phyloP scores from a whole-genome alignment of 495 filamentous ascomycete genomes.

The Sordaria brevicollis region DNA sequence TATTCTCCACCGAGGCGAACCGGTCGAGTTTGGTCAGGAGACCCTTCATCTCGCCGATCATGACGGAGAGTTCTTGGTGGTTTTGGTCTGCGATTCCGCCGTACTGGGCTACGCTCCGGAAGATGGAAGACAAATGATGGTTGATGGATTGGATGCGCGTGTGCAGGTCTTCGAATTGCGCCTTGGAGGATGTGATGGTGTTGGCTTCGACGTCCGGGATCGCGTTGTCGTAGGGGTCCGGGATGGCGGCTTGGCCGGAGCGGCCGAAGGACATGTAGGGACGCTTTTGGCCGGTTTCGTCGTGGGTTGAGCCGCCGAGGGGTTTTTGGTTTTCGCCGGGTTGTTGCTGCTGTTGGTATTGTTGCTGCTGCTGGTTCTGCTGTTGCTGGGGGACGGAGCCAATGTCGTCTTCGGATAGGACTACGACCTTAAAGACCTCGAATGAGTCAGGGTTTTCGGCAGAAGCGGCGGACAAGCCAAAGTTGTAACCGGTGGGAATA shows the following conservation, averaged over 20 bases:
- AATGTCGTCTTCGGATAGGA: constrained; percentile 40
- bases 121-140: constrained; percentile 59
- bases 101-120: constrained; percentile 48
- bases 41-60: constrained; percentile 30
- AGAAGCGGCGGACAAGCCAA: constrained; percentile 79
- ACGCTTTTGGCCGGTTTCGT: neutral
- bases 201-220: constrained; percentile 38
- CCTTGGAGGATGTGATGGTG: constrained; percentile 38
- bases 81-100: constrained; percentile 43
- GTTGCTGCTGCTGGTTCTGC: constrained; percentile 17
- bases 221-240: constrained; percentile 32
- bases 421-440: constrained; percentile 78
- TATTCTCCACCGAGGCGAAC: constrained; percentile 28
- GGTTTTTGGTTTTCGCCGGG: constrained; percentile 4
- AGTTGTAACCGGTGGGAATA: constrained; percentile 71
- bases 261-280: constrained; percentile 12
- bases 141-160: constrained; percentile 68
- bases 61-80: constrained; percentile 42
- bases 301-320: neutral
- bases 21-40: constrained; percentile 30
- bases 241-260: constrained; percentile 10
- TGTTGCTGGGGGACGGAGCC: constrained; percentile 12
- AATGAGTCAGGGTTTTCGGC: constrained; percentile 90
- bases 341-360: constrained; percentile 11
- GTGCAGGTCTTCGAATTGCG: constrained; percentile 73